phyloP scores from a whole-genome alignment of 2,329 filamentous ascomycete genomes.

The Orbilia oligospora region DNA sequence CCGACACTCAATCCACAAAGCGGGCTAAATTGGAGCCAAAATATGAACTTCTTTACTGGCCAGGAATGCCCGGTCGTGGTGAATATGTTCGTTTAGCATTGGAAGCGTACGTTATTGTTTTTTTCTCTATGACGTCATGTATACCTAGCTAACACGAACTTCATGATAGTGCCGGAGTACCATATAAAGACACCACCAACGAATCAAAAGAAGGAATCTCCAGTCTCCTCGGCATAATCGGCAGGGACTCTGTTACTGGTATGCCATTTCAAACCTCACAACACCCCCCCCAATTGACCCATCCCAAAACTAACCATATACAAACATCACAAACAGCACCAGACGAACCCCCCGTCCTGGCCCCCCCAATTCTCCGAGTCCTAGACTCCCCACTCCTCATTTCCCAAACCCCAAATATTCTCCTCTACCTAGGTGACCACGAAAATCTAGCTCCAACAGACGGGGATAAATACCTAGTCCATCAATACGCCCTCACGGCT shows the following conservation, averaged over 20 bases:
- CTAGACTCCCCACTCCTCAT: slow-evolving; percentile 71
- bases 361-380: slow-evolving; percentile 76
- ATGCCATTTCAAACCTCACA: background rate
- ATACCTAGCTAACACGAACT: slow-evolving; percentile 67
- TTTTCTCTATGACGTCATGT: slow-evolving; percentile 65
- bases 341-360: slow-evolving; percentile 76
- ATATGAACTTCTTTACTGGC: slow-evolving; percentile 79
- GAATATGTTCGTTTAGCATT: slow-evolving; percentile 81
- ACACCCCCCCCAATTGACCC: background rate
- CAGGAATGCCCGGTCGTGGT: slow-evolving; percentile 78
- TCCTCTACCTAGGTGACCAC: slow-evolving; percentile 77
- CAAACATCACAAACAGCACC: slow-evolving; percentile 62
- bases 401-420: slow-evolving; percentile 80
- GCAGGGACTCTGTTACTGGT: slow-evolving; percentile 8
- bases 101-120: slow-evolving; percentile 73
- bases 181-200: slow-evolving; percentile 64
- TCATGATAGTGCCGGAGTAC: slow-evolving; percentile 28
- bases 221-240: slow-evolving; percentile 20
- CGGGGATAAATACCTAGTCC: slow-evolving; percentile 73
- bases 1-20: slow-evolving; percentile 3
- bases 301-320: background rate
- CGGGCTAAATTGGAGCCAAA: slow-evolving; percentile 44
- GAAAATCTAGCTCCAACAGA: slow-evolving; percentile 73
- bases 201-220: slow-evolving; percentile 68
- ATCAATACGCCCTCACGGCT: slow-evolving; percentile 77